Base-by-base conservation (phyloP, 306 rosid species). In the Ammopiptanthus mongolicus region DNA sequence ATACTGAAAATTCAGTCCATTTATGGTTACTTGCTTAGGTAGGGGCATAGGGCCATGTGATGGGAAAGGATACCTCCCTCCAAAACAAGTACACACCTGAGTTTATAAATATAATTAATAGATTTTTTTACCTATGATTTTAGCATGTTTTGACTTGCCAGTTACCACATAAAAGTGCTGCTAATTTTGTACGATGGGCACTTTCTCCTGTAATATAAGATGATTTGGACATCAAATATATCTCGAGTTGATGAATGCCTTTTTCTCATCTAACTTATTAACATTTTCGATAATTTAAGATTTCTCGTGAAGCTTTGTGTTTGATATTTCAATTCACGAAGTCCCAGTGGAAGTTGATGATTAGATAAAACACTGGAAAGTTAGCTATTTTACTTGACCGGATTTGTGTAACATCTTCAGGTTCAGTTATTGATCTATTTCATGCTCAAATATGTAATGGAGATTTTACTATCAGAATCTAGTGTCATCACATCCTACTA, bases 401-500 rank as follows among this genome's bases (percentile, higher is more conserved):
- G 52, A 89, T 79, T 81, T 75, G 46, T 78, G 31, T 50, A 52
- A 64, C 23, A 41, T 66, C 68, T 57, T 36, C 89, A 93, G 98
- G 98, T 93, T 84, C 98, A 95, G 71, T 48, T 95, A 84, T 86
- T 95, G 88, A 95, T 95, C 82, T 95, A 95, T 82, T 95, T 95
- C 92, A 95, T 95, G 98, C 98, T 95, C 82, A 95, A 95, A 87
- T 95, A 95, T 52, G 98, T 76, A 13, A 88, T 95, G 93, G 98
- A 95, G 94, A 75, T 95, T 82, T 79, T 95, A 73, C 86, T 95
- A 63, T 87, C 98, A 18, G 98, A 95, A 87, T 95, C 98, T 47
- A 95, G 98, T 87, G 98, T 95, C 42, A 22, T 95, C 71, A 91
- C 98, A 21, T 85, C 97, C 6, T 90, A 95, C 91, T 95, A 95